Evolutionary conservation across 331 rosid genomes (phyloP).

Genomic region (Rosa hybrid): DNA sequence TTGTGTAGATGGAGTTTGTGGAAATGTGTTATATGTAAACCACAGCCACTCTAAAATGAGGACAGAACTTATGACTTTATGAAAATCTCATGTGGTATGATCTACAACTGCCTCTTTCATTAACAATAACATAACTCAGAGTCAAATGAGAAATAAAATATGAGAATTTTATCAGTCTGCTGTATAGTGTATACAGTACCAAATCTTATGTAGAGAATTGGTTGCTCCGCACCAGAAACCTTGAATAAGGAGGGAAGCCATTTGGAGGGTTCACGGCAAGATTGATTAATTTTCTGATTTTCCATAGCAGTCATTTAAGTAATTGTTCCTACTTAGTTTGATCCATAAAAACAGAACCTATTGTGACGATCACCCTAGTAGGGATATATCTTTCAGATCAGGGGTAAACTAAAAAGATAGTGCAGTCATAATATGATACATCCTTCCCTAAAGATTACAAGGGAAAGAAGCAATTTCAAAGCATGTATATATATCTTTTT

Average conservation of each 20-base stretch:
- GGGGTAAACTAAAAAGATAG: neutral
- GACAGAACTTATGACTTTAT: neutral
- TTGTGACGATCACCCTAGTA: neutral
- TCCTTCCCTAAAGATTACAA: neutral
- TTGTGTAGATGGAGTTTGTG: neutral
- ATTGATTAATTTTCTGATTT: neutral
- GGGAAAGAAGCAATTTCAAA: neutral
- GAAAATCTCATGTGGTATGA: neutral
- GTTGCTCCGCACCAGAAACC: neutral
- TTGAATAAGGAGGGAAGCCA: neutral
- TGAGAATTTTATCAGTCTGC: neutral
- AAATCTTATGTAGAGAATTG: neutral
- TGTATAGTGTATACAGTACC: neutral
- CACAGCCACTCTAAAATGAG: neutral
- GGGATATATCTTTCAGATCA: neutral
- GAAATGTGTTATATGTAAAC: neutral
- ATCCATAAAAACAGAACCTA: conserved; percentile 3
- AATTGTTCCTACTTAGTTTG: neutral
- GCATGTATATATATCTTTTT: neutral
- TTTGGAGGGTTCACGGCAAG: neutral
- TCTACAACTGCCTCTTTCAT: neutral
- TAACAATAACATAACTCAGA: neutral
- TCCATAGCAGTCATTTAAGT: neutral
- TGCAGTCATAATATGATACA: neutral
- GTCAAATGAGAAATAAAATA: neutral